A percentile compares a stretch with the other conserved stretches of the same genome.
Evolutionary conservation across 2,329 filamentous ascomycete genomes (phyloP).

Genomic region (Botrytis tulipae): DNA sequence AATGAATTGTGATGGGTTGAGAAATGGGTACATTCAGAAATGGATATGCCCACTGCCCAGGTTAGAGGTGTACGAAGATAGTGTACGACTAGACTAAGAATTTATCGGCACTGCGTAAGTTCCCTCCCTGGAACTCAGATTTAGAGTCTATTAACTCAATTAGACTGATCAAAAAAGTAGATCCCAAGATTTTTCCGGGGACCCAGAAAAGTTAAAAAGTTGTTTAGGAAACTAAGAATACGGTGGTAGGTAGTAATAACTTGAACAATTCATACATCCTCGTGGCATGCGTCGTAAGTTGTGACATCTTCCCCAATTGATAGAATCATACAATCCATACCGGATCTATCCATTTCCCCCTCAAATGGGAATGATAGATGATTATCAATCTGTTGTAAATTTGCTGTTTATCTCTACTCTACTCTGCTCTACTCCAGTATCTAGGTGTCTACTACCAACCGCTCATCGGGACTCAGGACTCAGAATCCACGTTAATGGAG

Average conservation of each 20-base stretch:
- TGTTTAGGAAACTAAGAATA: neutral
- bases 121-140: neutral
- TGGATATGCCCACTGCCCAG: neutral
- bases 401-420: too few relatives aligned
- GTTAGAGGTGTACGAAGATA: neutral
- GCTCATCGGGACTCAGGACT: neutral
- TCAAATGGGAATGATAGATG: too few relatives aligned
- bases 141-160: neutral
- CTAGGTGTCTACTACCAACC: neutral
- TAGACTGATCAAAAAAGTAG: neutral
- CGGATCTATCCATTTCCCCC: too few relatives aligned
- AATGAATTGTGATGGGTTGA: neutral
- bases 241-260: neutral
- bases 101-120: neutral
- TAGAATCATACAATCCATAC: too few relatives aligned
- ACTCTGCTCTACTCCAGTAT: too few relatives aligned
- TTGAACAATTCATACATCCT: neutral
- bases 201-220: neutral
- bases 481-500: neutral
- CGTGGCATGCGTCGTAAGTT: slow-evolving; percentile 15
- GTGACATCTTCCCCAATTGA: neutral
- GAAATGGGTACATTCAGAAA: neutral
- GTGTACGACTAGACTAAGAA: neutral
- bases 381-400: too few relatives aligned
- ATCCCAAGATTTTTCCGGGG: neutral